phyloP scores from a whole-genome alignment of 805 yeast genomes.

The Pichia eremophila region DNA sequence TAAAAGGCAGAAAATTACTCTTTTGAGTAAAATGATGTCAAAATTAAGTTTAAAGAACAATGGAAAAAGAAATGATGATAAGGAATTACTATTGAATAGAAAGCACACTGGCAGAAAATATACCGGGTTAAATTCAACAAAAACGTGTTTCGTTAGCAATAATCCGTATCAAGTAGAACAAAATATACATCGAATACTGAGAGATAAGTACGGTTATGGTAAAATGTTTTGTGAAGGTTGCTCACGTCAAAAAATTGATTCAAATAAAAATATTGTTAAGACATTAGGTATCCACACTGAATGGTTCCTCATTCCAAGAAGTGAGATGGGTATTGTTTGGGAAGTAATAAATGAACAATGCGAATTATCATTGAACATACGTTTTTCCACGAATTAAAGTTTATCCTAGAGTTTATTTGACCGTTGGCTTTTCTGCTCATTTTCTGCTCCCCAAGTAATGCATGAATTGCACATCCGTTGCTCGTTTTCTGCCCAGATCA shows the following conservation, averaged over 20 bases:
- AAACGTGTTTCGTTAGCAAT: conserved; percentile 29
- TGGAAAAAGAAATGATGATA: not conserved
- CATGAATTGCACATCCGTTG: too few relatives aligned
- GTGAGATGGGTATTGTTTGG: conserved; percentile 25
- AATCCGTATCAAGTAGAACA: conserved; percentile 32
- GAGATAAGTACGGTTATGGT: conserved; percentile 37
- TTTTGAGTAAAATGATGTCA: not conserved
- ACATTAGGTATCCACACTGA: conserved; percentile 33
- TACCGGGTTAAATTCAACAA: conserved; percentile 2
- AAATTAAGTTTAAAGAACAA: not conserved
- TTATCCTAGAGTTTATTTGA: not conserved
- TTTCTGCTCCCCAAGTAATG: too few relatives aligned
- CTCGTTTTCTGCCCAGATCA: too few relatives aligned
- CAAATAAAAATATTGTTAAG: not conserved
- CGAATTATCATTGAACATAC: too few relatives aligned
- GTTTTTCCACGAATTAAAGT: not conserved
- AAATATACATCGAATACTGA: conserved; percentile 31
- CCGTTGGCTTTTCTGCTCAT: not conserved
- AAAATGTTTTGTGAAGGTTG: conserved; percentile 42
- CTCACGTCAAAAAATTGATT: conserved; percentile 3
- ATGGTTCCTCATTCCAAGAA: conserved; percentile 48
- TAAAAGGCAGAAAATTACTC: not conserved
- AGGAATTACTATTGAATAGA: not conserved
- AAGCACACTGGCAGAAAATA: conserved; percentile 1
- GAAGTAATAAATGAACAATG: conserved; percentile 9